Evolutionary conservation across 805 yeast genomes (phyloP), one percentile per base, ranked within the genome.

Genomic region (Scheffersomyces ergatensis): DNA sequence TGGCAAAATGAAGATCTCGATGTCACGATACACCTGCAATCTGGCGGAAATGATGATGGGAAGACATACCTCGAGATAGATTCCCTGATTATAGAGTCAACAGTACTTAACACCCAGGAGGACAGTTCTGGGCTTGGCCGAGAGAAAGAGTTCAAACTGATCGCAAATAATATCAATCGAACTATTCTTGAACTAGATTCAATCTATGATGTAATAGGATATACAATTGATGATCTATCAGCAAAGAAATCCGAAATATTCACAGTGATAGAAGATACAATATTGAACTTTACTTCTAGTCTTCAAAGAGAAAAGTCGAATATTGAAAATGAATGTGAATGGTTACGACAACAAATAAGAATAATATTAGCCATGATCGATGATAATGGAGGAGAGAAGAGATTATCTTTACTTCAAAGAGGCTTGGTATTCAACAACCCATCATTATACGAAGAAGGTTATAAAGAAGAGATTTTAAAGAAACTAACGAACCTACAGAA

Each of bases 191-290:
- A 74, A 38, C 54, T 80, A n/a, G 68, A 73, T 37, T 50, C 52
- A 4, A 68, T 78, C 8, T 78, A 78, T 53, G 63, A 64, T 36
- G 72, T 69, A 42, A 80, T 80, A 31, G 86, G 86, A 1, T 78
- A 75, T 51, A 67, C 82, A 1, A 55, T 66, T n/a, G 51, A 56
- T 7, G 83, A 79, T 42, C 72, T 77, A 2, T 53, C 71, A 12
- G 58, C 58, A 27, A 80, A 77, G 47, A 80, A 77, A 47, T 58
- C 70, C 25, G 65, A 67, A 33, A 71, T 80, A 12, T 79, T 80
- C 47, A 67, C 60, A 13, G 68, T 68, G 4, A 63, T 80, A 5
- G 73, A 80, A 26, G 66, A 67, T 20, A 74, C 80, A 1, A 76
- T 80, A 23, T 58, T 67, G 16, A 63, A 67, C 43, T 77, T 61